These are phyloP conservation scores for Phytophthora pistaciae DNA, from an alignment of 352 stramenopile genomes.

Conservation along the genomic window DNA sequence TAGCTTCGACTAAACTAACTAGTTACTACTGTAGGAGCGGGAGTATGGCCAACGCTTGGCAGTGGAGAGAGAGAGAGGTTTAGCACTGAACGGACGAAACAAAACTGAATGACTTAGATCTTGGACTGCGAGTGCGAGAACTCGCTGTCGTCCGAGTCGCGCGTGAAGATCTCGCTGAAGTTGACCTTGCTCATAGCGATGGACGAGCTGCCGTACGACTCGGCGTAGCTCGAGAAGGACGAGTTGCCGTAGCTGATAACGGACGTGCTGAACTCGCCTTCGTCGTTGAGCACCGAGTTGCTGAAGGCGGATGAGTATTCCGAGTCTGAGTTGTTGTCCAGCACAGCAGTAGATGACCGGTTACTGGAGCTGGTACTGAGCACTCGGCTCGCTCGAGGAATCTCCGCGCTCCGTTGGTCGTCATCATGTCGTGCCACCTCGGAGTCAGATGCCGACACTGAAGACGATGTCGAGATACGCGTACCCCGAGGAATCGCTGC, in stretches of 20 bases:
- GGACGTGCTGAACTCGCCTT: slow-evolving; percentile 31
- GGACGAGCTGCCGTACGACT: slow-evolving; percentile 63
- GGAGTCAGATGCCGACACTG: slow-evolving; percentile 47
- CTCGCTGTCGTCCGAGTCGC: slow-evolving; percentile 44
- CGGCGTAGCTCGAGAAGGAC: slow-evolving; percentile 44
- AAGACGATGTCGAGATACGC: slow-evolving; percentile 61
- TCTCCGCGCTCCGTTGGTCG: slow-evolving; percentile 21
- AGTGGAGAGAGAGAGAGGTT: neutral
- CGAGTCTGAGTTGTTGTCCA: slow-evolving; percentile 38
- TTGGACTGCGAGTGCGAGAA: slow-evolving; percentile 51
- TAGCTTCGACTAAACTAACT: slow-evolving; percentile 16
- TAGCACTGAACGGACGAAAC: slow-evolving; percentile 21
- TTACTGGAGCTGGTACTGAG: slow-evolving; percentile 33
- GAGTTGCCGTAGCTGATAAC: slow-evolving; percentile 39
- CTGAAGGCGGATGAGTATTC: slow-evolving; percentile 44
- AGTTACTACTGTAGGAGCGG: slow-evolving; percentile 10
- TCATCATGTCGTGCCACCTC: slow-evolving; percentile 44
- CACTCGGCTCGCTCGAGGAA: slow-evolving; percentile 14
- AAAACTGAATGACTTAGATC: slow-evolving; percentile 45
- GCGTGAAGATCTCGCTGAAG: slow-evolving; percentile 73
- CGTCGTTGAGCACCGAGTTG: slow-evolving; percentile 30
- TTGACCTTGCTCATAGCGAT: slow-evolving; percentile 69
- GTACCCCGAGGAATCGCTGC: slow-evolving; percentile 36
- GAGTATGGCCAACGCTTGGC: slow-evolving; percentile 23
- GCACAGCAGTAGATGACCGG: slow-evolving; percentile 60